phyloP scores from a whole-genome alignment of 2,329 filamentous ascomycete species.

The Pseudocercospora macadamiae region DNA sequence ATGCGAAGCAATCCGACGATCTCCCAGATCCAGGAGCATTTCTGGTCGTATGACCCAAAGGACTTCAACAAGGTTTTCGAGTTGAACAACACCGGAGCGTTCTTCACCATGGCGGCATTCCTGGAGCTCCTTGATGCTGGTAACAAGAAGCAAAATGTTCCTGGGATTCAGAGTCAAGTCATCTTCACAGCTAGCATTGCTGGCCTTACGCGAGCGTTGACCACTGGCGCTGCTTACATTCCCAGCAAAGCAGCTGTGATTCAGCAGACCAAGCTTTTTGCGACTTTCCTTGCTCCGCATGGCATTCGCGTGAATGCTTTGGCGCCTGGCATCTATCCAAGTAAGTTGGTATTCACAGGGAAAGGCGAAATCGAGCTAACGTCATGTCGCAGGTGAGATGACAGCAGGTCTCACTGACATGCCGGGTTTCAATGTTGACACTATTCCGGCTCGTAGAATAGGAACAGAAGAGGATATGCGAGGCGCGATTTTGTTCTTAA shows the following conservation, averaged over 20 bases:
- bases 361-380: not conserved
- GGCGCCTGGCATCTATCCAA: slow-evolving; percentile 41
- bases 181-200: slow-evolving; percentile 49
- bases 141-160: slow-evolving; percentile 44
- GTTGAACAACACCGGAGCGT: slow-evolving; percentile 49
- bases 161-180: slow-evolving; percentile 48
- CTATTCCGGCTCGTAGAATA: slow-evolving; percentile 45
- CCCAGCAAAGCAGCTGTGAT: slow-evolving; percentile 48
- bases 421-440: slow-evolving; percentile 16
- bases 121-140: slow-evolving; percentile 49
- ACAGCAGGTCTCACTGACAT: slow-evolving; percentile 11
- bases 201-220: slow-evolving; percentile 41
- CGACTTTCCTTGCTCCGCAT: slow-evolving; percentile 45
- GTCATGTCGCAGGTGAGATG: slow-evolving; percentile 14
- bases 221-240: slow-evolving; percentile 39
- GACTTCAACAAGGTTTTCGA: slow-evolving; percentile 36
- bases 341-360: not conserved
- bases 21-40: slow-evolving; percentile 11
- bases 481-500: slow-evolving; percentile 67
- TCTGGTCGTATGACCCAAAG: slow-evolving; percentile 20
- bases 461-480: slow-evolving; percentile 57
- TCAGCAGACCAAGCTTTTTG: slow-evolving; percentile 49
- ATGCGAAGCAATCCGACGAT: slow-evolving; percentile 4
- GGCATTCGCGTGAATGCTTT: slow-evolving; percentile 52
- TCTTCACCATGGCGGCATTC: slow-evolving; percentile 49